Percentiles rank a stretch among this genome's conserved stretches.
These are phyloP conservation scores for Smallanthus sonchifolius DNA, from an alignment of 129 eudicot species.

Conservation along the genomic window DNA sequence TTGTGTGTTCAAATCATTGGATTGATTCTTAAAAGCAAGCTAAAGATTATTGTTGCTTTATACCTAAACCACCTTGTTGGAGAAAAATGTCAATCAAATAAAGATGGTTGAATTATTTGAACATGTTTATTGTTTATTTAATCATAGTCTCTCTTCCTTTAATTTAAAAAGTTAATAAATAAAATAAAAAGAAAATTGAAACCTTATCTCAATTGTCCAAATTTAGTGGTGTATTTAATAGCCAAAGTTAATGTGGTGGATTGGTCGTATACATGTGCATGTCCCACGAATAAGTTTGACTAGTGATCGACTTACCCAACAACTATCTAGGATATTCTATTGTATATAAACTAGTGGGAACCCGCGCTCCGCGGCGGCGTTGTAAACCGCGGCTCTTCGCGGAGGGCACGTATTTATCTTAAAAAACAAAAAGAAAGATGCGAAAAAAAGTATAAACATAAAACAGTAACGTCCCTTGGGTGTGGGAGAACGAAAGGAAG, in stretches of 20 bases:
- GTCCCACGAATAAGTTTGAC: background rate
- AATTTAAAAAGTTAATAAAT: background rate
- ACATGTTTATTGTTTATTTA: background rate
- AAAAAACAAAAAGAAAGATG: no score
- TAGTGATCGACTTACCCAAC: background rate
- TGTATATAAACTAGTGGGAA: no score
- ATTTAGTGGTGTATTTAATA: background rate
- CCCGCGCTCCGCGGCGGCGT: no score
- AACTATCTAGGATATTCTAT: background rate
- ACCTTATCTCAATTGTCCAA: background rate
- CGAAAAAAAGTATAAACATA: no score
- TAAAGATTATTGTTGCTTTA: conserved; percentile 6
- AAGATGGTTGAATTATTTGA: background rate
- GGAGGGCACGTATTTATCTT: no score
- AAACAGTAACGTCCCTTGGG: no score
- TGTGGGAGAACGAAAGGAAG: no score
- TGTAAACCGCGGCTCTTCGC: no score
- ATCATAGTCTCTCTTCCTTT: background rate
- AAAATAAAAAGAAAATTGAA: background rate
- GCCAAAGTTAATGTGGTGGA: background rate
- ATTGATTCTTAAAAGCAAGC: background rate
- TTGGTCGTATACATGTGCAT: background rate
- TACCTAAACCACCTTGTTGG: conserved; percentile 6
- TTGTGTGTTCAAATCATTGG: conserved; percentile 2
- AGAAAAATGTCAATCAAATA: background rate